Evolutionary conservation across 495 filamentous ascomycete species (phyloP), one percentile per base, ranked within the genome.

Genomic region (Talaromyces stipitatus): DNA sequence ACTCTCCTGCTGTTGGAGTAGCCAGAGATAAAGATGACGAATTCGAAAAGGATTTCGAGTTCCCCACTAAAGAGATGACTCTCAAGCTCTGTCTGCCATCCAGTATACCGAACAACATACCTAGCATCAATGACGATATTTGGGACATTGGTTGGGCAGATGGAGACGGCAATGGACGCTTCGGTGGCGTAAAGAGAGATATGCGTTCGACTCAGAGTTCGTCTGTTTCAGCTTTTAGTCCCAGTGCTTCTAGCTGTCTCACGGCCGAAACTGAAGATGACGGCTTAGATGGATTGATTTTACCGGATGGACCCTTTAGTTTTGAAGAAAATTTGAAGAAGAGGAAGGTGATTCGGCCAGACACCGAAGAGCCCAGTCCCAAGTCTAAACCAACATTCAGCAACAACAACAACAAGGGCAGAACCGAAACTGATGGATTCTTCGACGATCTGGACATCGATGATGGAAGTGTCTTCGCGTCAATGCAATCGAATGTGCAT

Each of bases 221-320:
- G 1, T 89, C 91, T 11, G 86, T 88, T 26, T 95, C 91, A 23
- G 86, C 88, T 23, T 82, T 96, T 69, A 96, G 92, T 62, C 90
- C 94, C 10, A 96, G 91, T 64, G 81, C 92, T 46, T 87, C 90
- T 52, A 96, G 91, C 70, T 94, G 88, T 57, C 77, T 95, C 58
- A 95, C 91, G 4, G 80, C 82, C n/a, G 94, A 95, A 70, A 97
- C 92, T 66, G 94, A 97, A 64, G 92, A 96, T 63, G 94, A 97
- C 60, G 83, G 86, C 5, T 78, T 97, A 43, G 86, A 92, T 58
- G 92, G 92, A 23, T 78, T 98, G 16, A 71, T 95, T 14, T 77
- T 97, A 29, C 94, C 94, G 0, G 80, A 82, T 53, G 92, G 90
- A 11, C 91, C 88, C 30, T 69, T 98, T 14, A 82, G 95, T 66